Conservation (phyloP, 306 rosid species). For the Hippophae rhamnoides region DNA sequence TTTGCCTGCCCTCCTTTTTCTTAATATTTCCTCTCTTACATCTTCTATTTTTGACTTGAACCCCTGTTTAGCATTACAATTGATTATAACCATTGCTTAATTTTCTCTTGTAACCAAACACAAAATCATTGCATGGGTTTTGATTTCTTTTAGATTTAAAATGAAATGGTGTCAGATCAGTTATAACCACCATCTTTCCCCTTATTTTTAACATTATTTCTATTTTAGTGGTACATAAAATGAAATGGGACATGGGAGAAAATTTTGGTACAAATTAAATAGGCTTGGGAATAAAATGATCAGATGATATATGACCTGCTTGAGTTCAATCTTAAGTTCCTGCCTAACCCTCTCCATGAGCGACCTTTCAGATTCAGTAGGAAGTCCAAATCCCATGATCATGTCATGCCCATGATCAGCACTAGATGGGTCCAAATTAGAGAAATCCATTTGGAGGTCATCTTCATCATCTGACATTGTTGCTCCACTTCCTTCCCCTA, state of each 20-base stretch:
- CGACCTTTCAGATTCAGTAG: conserved; percentile 92
- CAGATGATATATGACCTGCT: conserved; percentile 48
- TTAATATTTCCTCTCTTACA: conserved; percentile 89
- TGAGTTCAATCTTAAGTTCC: conserved; percentile 88
- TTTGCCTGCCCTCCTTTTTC: conserved; percentile 97
- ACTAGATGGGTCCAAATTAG: conserved; percentile 53
- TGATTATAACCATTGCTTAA: no score
- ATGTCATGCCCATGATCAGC: conserved; percentile 58
- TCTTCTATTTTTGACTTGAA: conserved; percentile 97
- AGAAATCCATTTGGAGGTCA: conserved; percentile 67
- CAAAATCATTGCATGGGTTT: no score
- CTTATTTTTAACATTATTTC: no score
- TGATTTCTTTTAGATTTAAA: no score
- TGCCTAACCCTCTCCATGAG: conserved; percentile 96
- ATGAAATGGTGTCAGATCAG: no score
- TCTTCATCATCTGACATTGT: conserved; percentile 98
- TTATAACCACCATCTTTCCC: no score
- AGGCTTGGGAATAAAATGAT: no score
- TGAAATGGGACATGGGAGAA: no score
- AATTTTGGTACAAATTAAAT: no score
- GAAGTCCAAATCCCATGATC: conserved; percentile 87
- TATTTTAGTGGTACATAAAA: no score
- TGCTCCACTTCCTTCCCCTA: conserved; percentile 90
- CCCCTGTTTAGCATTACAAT: conserved; percentile 34
- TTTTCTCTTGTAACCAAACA: no score